Conservation (phyloP, 768 basidiomycete species). For the Podaxis pistillaris region DNA sequence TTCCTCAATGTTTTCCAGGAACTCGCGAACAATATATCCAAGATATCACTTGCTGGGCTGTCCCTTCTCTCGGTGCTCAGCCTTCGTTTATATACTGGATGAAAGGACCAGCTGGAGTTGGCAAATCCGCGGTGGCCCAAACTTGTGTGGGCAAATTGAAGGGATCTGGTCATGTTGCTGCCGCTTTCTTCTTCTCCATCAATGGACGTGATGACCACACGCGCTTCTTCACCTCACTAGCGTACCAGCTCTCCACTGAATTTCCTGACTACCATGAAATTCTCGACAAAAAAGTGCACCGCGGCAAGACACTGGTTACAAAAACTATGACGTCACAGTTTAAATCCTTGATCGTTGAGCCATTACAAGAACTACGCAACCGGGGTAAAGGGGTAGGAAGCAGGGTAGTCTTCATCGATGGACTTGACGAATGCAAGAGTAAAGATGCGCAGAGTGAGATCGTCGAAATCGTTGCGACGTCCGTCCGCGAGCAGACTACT, state of each 20-base stretch:
- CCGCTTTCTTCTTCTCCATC: slow-evolving; percentile 11
- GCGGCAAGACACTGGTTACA: background rate
- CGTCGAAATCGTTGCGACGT: background rate
- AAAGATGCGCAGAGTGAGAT: slow-evolving; percentile 1
- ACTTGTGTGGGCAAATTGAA: slow-evolving; percentile 3
- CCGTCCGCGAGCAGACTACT: background rate
- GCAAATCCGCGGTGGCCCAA: slow-evolving; percentile 1
- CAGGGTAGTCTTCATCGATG: background rate
- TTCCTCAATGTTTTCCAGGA: slow-evolving; percentile 13
- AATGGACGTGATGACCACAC: background rate
- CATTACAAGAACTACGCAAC: background rate
- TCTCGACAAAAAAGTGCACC: background rate
- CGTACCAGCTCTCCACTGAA: slow-evolving; percentile 6
- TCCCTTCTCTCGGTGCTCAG: background rate
- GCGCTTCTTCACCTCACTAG: slow-evolving; percentile 4
- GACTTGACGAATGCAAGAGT: slow-evolving; percentile 3
- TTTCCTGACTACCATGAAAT: background rate
- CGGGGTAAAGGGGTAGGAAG: background rate
- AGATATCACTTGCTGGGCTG: slow-evolving; percentile 9
- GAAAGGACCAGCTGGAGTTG: slow-evolving; percentile 2
- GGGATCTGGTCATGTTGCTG: background rate
- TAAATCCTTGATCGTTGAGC: background rate
- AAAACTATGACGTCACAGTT: background rate
- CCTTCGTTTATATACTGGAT: background rate
- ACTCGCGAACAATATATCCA: slow-evolving; percentile 9